phyloP scores from a whole-genome alignment of 2,329 filamentous ascomycete species.

The Grosmannia penicillata region DNA sequence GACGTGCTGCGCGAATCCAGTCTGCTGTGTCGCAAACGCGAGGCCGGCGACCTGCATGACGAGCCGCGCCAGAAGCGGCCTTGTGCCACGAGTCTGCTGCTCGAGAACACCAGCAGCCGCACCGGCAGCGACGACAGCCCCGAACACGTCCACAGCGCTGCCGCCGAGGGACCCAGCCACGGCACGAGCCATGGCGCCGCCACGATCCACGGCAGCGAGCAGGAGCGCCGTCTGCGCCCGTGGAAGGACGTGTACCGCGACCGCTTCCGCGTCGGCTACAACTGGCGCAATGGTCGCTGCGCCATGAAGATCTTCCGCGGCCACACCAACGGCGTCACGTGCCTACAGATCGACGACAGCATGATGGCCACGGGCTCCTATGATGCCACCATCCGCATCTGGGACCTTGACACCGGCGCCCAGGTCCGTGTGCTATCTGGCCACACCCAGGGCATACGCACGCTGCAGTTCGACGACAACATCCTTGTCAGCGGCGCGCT shows the following conservation, averaged over 20 bases:
- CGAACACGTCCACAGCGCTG: too few relatives aligned
- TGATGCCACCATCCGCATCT: conserved; percentile 88
- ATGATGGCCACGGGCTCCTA: conserved; percentile 86
- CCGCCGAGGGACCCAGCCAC: too few relatives aligned
- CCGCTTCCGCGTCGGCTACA: conserved; percentile 81
- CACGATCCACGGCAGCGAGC: background rate
- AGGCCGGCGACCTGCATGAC: conserved; percentile 16
- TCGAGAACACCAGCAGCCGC: conserved; percentile 4
- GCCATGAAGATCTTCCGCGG: conserved; percentile 72
- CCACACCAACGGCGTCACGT: conserved; percentile 69
- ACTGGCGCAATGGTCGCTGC: conserved; percentile 93
- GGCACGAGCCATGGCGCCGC: background rate
- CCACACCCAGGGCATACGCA: conserved; percentile 70
- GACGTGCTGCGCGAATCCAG: conserved; percentile 11
- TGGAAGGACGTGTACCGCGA: conserved; percentile 99
- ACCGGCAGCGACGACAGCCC: conserved; percentile 10
- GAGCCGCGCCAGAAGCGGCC: conserved; percentile 13
- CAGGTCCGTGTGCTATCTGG: conserved; percentile 74
- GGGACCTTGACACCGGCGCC: conserved; percentile 80
- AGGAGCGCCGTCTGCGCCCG: conserved; percentile 43
- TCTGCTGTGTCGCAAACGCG: conserved; percentile 23
- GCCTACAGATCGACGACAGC: conserved; percentile 61
- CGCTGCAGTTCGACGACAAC: conserved; percentile 82
- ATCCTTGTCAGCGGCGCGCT: conserved; percentile 79
- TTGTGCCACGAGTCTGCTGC: conserved; percentile 20